A percentile compares a stretch with the other conserved stretches of the same genome.
Conservation (phyloP, 768 basidiomycete genomes). For the Russula foetens region DNA sequence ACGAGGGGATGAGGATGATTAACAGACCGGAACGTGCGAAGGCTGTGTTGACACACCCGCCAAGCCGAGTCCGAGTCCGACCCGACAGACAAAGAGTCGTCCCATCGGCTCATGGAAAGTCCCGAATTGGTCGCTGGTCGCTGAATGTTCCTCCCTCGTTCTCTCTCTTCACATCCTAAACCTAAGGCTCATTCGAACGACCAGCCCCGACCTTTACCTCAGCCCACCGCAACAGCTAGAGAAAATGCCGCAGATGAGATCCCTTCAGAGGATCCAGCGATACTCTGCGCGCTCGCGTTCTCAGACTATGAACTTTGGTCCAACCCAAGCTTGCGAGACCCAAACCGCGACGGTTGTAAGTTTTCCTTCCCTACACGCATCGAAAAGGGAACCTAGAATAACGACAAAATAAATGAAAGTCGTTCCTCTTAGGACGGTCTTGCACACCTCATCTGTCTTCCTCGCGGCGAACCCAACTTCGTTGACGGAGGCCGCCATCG, state of each 20-base stretch:
- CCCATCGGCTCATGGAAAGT: no score
- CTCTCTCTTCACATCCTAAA: background rate
- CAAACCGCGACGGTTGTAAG: conserved; percentile 44
- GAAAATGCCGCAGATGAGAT: background rate
- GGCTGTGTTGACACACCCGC: no score
- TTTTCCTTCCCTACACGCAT: conserved; percentile 14
- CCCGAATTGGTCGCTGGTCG: no score
- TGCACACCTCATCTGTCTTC: conserved; percentile 32
- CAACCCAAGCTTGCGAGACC: conserved; percentile 47
- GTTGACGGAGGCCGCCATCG: conserved; percentile 39
- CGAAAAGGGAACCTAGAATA: conserved; percentile 7
- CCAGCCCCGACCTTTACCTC: background rate
- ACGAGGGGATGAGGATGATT: background rate
- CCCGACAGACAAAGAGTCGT: no score
- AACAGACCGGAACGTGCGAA: background rate
- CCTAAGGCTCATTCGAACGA: background rate
- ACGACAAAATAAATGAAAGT: conserved; percentile 9
- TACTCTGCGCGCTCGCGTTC: conserved; percentile 50
- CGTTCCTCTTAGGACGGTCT: conserved; percentile 37
- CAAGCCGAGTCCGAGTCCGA: background rate
- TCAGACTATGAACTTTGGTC: conserved; percentile 65
- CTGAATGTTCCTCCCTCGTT: background rate
- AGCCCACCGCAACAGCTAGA: background rate
- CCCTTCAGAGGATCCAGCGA: conserved; percentile 33
- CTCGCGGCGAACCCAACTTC: conserved; percentile 11